Base-by-base conservation (phyloP, 352 stramenopile genomes). In the Phytophthora aleatoria region DNA sequence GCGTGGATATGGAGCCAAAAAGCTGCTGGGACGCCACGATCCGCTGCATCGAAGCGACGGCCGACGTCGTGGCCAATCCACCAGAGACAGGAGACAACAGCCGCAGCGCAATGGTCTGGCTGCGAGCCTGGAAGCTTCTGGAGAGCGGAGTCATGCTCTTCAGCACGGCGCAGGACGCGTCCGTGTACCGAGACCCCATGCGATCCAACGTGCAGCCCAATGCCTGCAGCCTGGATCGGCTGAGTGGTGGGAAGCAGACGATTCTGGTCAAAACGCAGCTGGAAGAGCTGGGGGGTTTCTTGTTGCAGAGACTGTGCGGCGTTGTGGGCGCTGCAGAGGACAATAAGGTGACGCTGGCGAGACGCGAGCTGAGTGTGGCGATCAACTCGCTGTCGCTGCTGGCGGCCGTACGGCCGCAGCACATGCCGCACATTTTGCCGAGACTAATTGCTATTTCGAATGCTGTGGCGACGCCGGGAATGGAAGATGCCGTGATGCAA, bases 191-290 rank as follows among this genome's bases (percentile, higher is more conserved):
- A 11, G 86, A 94, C 42, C 83, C 82, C 0, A 81, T 84, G 71
- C 72, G 86, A 39, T 92, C 83, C 11, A 92, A 92, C 31, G 72
- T 91, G 36, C 80, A 87, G 69, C 86, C 86, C 0, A 87, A 94
- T 48, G 73, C 56, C 16, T 76, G 87, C 35, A 87, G 77, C 30
- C 63, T 90, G 55, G 83, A 92, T 48, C 69, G 72, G 36, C 52
- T 92, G 5, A 71, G 55, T 39, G 11, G 48, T 1, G 28, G 44
- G 1, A 61, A 61, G 13, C 71, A 77, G 15, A 60, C 52, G 3
- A 53, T 85, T 57, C 44, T 91, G 12, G 44, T 75, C 12, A 73
- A 67, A 48, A 57, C 69, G 0, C 45, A 66, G 20, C 59, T 92
- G 5, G 62, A 84, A 48, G 65, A 59, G n/a, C 70, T 81, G 9